Percentiles rank a stretch among this genome's conserved stretches.
Conservation (phyloP, 2,329 filamentous ascomycete genomes). For the Beauveria sp. region DNA sequence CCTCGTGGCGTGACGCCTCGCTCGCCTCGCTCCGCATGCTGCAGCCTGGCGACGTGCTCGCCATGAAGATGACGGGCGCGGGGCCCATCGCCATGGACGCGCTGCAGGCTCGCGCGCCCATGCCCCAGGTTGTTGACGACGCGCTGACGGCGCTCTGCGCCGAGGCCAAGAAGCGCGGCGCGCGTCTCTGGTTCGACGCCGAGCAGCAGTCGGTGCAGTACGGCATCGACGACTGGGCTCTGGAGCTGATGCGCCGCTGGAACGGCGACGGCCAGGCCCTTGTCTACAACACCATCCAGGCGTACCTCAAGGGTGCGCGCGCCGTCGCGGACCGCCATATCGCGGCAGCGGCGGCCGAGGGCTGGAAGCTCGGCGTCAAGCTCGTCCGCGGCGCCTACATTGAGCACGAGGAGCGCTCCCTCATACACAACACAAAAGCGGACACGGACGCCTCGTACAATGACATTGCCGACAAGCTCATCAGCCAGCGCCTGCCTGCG, state of each 20-base stretch:
- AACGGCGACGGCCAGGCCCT: conserved; percentile 56
- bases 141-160: conserved; percentile 65
- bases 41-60: conserved; percentile 43
- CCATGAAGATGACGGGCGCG: conserved; percentile 66
- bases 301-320: conserved; percentile 55
- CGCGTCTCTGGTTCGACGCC: conserved; percentile 68
- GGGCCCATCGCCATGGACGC: conserved; percentile 59
- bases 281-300: conserved; percentile 68
- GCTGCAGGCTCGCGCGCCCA: conserved; percentile 50
- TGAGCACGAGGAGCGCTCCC: conserved; percentile 51
- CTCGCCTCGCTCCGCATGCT: conserved; percentile 37
- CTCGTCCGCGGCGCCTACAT: conserved; percentile 63
- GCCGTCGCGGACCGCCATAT: conserved; percentile 47
- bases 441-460: conserved; percentile 63
- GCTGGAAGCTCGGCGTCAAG: conserved; percentile 58
- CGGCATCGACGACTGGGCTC: conserved; percentile 66
- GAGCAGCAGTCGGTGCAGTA: conserved; percentile 66
- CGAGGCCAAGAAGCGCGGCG: conserved; percentile 54
- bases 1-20: conserved; percentile 45
- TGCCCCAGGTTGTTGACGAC: conserved; percentile 50
- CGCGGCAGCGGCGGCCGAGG: conserved; percentile 40
- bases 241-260: conserved; percentile 63
- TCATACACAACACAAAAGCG: conserved; percentile 59
- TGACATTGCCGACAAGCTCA: conserved; percentile 52
- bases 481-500: conserved; percentile 39